phyloP scores from a whole-genome alignment of 2,329 filamentous ascomycete species.

The Coniochaeta ligniaria region DNA sequence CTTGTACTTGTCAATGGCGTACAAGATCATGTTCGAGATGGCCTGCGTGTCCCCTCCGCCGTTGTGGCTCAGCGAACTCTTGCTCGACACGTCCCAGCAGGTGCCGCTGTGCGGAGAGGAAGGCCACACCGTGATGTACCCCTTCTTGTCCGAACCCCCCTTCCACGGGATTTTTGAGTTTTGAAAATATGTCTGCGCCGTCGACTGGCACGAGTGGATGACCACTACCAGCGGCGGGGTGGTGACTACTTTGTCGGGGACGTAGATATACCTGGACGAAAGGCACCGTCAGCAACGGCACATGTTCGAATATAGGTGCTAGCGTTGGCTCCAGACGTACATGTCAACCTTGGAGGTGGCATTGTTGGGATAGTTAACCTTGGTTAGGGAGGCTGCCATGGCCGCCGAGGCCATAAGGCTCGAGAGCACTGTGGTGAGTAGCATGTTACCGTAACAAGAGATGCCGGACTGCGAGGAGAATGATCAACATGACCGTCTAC shows the following conservation, averaged over 20 bases:
- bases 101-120: constrained; percentile 22
- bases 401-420: constrained; percentile 14
- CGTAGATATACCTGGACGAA: constrained; percentile 30
- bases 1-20: constrained; percentile 33
- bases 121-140: constrained; percentile 36
- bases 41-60: constrained; percentile 36
- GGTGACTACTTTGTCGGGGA: constrained; percentile 33
- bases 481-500: too few relatives aligned
- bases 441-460: constrained; percentile 9
- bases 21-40: constrained; percentile 42
- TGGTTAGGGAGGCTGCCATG: constrained; percentile 22
- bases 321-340: constrained; percentile 11
- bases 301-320: not conserved
- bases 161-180: constrained; percentile 40
- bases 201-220: constrained; percentile 46
- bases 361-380: constrained; percentile 27
- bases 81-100: constrained; percentile 50
- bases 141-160: constrained; percentile 32
- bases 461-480: not conserved
- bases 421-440: constrained; percentile 12
- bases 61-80: constrained; percentile 33
- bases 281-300: not conserved
- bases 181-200: constrained; percentile 36
- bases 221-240: constrained; percentile 44
- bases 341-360: constrained; percentile 27